Conservation (phyloP, 257 asterid species). For the Scutellaria barbata region DNA sequence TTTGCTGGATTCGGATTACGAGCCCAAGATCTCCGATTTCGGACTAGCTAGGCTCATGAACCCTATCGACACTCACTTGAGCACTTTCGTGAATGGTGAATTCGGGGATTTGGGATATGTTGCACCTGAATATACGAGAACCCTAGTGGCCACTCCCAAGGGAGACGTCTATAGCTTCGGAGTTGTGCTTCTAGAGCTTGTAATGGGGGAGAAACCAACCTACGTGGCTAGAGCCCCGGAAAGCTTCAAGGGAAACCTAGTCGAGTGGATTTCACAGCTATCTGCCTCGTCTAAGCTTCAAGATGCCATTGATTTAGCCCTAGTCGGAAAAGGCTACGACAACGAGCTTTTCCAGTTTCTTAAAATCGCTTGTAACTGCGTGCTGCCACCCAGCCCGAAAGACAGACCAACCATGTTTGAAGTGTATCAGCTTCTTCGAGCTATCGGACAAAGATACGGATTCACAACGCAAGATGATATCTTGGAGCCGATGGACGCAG, state of each 20-base stretch:
- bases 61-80: slow-evolving; percentile 85
- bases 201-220: slow-evolving; percentile 70
- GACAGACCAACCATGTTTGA: slow-evolving; percentile 94
- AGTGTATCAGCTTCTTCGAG: slow-evolving; percentile 78
- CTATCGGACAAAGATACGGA: slow-evolving; percentile 66
- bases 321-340: slow-evolving; percentile 66
- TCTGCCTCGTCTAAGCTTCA: slow-evolving; percentile 66
- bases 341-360: slow-evolving; percentile 77
- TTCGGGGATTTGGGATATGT: slow-evolving; percentile 92
- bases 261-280: slow-evolving; percentile 74
- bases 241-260: slow-evolving; percentile 78
- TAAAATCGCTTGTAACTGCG: slow-evolving; percentile 83
- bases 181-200: slow-evolving; percentile 86
- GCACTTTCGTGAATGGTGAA: slow-evolving; percentile 91
- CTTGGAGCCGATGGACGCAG: slow-evolving; percentile 52
- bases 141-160: slow-evolving; percentile 84
- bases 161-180: slow-evolving; percentile 94
- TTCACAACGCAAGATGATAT: slow-evolving; percentile 72
- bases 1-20: slow-evolving; percentile 54
- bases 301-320: slow-evolving; percentile 65
- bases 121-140: slow-evolving; percentile 80
- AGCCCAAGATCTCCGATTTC: slow-evolving; percentile 77
- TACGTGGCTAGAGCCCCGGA: slow-evolving; percentile 66
- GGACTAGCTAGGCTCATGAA: slow-evolving; percentile 94
- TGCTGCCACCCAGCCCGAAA: slow-evolving; percentile 55